Evolutionary conservation across 2,329 filamentous ascomycete species (phyloP).

Genomic region (Neopestalotiopsis sp.): DNA sequence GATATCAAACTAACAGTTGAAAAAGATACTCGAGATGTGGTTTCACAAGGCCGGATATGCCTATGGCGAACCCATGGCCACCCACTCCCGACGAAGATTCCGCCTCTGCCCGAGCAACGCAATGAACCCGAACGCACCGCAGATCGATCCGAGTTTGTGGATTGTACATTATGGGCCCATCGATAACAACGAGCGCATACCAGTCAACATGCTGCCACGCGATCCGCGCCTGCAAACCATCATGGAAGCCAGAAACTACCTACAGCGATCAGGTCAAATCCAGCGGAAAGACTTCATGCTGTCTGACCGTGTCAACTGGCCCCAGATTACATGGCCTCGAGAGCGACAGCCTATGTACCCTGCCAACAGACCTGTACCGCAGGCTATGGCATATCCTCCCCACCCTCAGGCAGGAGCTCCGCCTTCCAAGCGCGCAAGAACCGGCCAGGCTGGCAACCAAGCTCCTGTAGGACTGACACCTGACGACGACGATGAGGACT

Average conservation of each 20-base stretch:
- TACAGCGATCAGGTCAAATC: constrained; percentile 78
- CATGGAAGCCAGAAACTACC: constrained; percentile 68
- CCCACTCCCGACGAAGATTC: constrained; percentile 84
- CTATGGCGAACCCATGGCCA: constrained; percentile 74
- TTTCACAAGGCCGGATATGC: constrained; percentile 82
- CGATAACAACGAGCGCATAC: constrained; percentile 75
- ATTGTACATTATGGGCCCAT: constrained; percentile 87
- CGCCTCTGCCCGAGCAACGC: constrained; percentile 76
- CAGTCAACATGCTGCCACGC: constrained; percentile 69
- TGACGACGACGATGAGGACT: constrained; percentile 89
- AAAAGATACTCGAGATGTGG: constrained; percentile 85
- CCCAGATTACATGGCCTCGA: constrained; percentile 75
- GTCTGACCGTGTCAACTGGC: constrained; percentile 88
- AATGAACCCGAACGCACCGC: constrained; percentile 72
- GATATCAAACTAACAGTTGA: not conserved
- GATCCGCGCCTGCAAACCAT: constrained; percentile 65
- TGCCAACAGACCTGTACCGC: constrained; percentile 56
- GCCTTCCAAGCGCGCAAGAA: constrained; percentile 60
- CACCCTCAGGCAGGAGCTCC: constrained; percentile 53
- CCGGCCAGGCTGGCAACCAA: constrained; percentile 48
- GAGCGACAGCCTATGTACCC: constrained; percentile 59
- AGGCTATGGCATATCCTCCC: constrained; percentile 67
- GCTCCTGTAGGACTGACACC: constrained; percentile 45
- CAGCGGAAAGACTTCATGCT: constrained; percentile 94
- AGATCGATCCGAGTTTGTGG: constrained; percentile 83